phyloP scores from a whole-genome alignment of 1,139 yeast species.

The Geotrichum candidum region DNA sequence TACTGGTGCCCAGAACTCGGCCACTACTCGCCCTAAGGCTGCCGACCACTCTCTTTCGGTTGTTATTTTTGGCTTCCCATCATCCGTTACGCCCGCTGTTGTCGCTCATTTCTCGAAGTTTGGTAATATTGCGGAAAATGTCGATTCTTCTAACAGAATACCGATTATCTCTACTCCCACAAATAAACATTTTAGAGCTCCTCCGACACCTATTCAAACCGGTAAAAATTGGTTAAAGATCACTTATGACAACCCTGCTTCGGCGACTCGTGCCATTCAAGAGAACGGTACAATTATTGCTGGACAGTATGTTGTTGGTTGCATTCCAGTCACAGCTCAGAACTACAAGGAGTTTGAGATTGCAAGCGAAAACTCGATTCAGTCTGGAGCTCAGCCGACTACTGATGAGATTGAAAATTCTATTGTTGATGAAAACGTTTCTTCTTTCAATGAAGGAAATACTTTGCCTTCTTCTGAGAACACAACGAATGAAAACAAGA shows the following conservation, averaged over 20 bases:
- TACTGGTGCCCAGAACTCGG: constrained; percentile 5
- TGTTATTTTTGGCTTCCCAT: constrained; percentile 84
- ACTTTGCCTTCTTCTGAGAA: background rate
- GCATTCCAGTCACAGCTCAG: constrained; percentile 53
- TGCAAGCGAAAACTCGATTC: constrained; percentile 22
- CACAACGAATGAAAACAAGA: background rate
- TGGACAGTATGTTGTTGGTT: constrained; percentile 64
- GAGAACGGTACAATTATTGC: constrained; percentile 73
- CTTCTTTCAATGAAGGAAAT: constrained; percentile 5
- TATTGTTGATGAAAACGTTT: background rate
- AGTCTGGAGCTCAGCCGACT: constrained; percentile 2
- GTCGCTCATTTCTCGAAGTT: constrained; percentile 72
- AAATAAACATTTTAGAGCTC: constrained; percentile 17
- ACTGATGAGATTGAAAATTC: constrained; percentile 4
- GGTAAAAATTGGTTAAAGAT: constrained; percentile 87
- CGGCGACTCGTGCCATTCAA: constrained; percentile 77
- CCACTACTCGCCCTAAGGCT: constrained; percentile 6
- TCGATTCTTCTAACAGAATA: constrained; percentile 35
- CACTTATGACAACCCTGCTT: constrained; percentile 67
- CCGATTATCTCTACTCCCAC: constrained; percentile 13
- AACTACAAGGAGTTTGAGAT: constrained; percentile 23
- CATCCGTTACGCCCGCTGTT: constrained; percentile 58
- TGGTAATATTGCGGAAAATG: constrained; percentile 75
- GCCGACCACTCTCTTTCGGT: constrained; percentile 45
- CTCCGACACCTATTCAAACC: constrained; percentile 56